Evolutionary conservation across 805 yeast genomes (phyloP).

Genomic region (Ogataea trehaloabstinens): DNA sequence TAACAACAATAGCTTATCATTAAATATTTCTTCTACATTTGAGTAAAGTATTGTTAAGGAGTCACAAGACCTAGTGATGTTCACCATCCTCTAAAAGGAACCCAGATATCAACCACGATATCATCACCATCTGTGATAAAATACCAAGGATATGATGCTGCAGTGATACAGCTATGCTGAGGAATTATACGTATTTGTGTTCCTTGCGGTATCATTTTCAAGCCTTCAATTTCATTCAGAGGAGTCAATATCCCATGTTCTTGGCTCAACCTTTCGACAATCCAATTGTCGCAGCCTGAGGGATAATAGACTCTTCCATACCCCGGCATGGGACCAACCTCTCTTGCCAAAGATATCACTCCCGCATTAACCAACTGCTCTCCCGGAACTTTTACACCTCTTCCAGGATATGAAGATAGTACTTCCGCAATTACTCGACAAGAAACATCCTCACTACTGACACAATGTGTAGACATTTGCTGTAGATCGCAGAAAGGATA

Average conservation of each 20-base stretch:
- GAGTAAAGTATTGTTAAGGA: too few species aligned
- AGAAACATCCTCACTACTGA: slow-evolving; percentile 45
- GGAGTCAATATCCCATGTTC: slow-evolving; percentile 78
- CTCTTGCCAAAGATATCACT: slow-evolving; percentile 66
- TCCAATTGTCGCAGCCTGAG: slow-evolving; percentile 52
- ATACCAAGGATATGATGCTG: slow-evolving; percentile 58
- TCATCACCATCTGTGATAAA: slow-evolving; percentile 50
- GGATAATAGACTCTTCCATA: slow-evolving; percentile 44
- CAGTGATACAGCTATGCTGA: slow-evolving; percentile 74
- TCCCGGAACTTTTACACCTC: slow-evolving; percentile 52
- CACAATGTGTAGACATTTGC: slow-evolving; percentile 68
- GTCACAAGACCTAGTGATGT: too few species aligned
- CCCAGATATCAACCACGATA: slow-evolving; percentile 59
- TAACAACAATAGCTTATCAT: neutral
- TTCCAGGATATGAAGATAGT: slow-evolving; percentile 53
- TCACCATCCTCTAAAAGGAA: slow-evolving; percentile 55
- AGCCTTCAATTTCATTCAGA: slow-evolving; percentile 24
- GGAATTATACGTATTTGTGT: slow-evolving; percentile 56
- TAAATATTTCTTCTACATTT: neutral
- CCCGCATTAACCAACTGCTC: slow-evolving; percentile 72
- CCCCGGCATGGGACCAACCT: slow-evolving; percentile 59
- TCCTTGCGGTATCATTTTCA: slow-evolving; percentile 50
- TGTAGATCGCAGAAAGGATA: slow-evolving; percentile 73
- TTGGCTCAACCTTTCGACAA: slow-evolving; percentile 66
- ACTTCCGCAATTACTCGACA: slow-evolving; percentile 57